Base-by-base conservation (phyloP, 805 yeast genomes). In the Scheffersomyces ergatensis region DNA sequence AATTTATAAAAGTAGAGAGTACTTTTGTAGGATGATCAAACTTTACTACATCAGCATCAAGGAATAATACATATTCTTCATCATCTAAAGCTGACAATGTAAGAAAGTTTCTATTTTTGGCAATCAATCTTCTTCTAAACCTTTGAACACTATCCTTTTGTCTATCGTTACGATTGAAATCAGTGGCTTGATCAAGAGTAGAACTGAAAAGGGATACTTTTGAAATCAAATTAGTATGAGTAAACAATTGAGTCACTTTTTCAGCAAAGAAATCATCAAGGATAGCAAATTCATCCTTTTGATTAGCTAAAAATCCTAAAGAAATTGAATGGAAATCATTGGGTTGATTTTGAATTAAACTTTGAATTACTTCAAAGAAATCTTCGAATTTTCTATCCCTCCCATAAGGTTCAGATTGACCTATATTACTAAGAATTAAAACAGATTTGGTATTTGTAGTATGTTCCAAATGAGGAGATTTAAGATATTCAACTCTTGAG, bases 131-230 rank as follows among this genome's bases (percentile, higher is more conserved):
- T 20, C 74, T 52, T 29, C 74, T 51, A 15, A 47, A 40, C 38
- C 69, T 48, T 47, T 70, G 74, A 6, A 65, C 48, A 7, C 37
- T 37, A 34, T 55, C 60, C 6, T 48, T 40, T 35, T 62, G 68
- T 35, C 69, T 52, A 30, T 54, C 44, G 9, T 43, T 47, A 18
- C 60, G 47, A 33, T 47, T 40, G 3, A 52, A 31, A 3, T 29
- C 45, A 14, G 41, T 44, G 23, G 53, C 34, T 20, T 45, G 40
- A 24, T 43, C 46, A 26, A 26, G 30, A 3, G 49, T 38, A 39
- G 67, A 71, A 20, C 67, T 49, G 33, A 63, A 59, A 11, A n/a
- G n/a, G n/a, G 71, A 71, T 1, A 72, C 72, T 30, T 49, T 43
- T 1, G 66, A 8, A 16, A 67, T 34, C 5, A 62, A 58, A 2